Base-by-base conservation (phyloP, 2,329 filamentous ascomycete species). In the Xenoacremonium recifei region DNA sequence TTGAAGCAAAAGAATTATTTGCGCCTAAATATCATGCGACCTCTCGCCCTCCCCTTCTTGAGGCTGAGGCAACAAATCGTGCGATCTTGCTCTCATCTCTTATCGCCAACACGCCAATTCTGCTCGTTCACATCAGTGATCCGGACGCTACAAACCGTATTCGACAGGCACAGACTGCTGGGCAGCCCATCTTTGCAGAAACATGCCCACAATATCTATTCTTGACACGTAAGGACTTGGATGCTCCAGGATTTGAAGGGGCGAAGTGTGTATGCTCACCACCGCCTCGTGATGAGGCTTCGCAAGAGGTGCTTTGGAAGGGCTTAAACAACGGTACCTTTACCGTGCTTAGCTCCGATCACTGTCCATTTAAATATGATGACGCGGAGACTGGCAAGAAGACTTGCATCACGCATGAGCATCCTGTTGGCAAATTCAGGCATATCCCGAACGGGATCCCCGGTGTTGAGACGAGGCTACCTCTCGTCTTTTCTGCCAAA, bases 191-290 rank as follows among this genome's bases (percentile, higher is more conserved):
- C 6, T 31, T 31, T 31, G 29, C 74, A 2, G 75, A 79, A 55
- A 80, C 75, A 1, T 79, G 75, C 49, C 76, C 76, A 2, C 75
- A 80, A 46, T 79, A 80, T 46, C 66, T 79, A 3, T 75, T 76
- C 46, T 65, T 80, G 5, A 77, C 73, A 2, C 66, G 72, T 16
- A 65, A 70, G 17, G 70, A 76, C 53, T 65, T 78, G 4, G 72
- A 73, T 40, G 63, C 65, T 21, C 70, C 70, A 1, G 72, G 71
- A 5, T 79, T 79, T 49, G 74, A 78, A 48, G 76, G 75, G 5
- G 74, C 75, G 3, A 78, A 78, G 54, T 76, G 68, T 49, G 70
- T 79, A 4, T 80, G 75, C 55, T 67, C 67, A n/a, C 76, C 75
- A 5, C 76, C 75, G 10, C 73, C 74, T 11, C 29, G 29, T 6